Evolutionary conservation across 495 filamentous ascomycete genomes (phyloP), one percentile per base, ranked within the genome.

Genomic region (Stereocaulon alpinum): DNA sequence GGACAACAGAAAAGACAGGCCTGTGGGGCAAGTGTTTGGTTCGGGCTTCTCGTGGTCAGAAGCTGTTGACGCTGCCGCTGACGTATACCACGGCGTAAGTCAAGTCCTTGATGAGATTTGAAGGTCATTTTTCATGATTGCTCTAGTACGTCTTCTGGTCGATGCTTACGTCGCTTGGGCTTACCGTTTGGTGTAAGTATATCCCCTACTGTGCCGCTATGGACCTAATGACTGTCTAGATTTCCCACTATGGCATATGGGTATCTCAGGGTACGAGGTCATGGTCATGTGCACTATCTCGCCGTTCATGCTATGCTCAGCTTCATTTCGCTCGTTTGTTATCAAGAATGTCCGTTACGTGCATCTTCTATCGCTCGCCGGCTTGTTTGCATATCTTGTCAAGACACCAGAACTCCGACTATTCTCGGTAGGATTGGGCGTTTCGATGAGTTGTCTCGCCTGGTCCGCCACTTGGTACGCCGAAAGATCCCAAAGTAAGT

Each of bases 221-320:
- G 9, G 27, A 12, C 11, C 54, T 59, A 49, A 11, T 49, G 63
- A 40, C 2, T 34, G 18, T 53, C 47, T 61, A 91, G 88, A 95
- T 69, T 99, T 99, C 68, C 93, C 93, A 17, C 81, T 99, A n/a
- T 99, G 94, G 94, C 83, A 96, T 70, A 97, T 99, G 94, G 94
- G 94, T 59, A 91, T 99, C 61, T 99, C 94, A 9, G 94, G 94
- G 58, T 96, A 95, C 63, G 94, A 99, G 73, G 85, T 85, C 29
- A 77, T 92, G 61, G 82, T 99, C 70, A 82, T 95, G 80, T 79
- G 79, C 61, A 91, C 86, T n/a, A 67, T 89, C 53, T 87, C 90
- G 6, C 93, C 94, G 0, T 74, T 91, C 24, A 70, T 96, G n/a
- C 85, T 97, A 34, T 81, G 77, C 29, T 85, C 92, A 58, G 77